These are phyloP conservation scores for Colletotrichum cereale DNA, from an alignment of 2,329 filamentous ascomycete genomes.

Conservation along the genomic window DNA sequence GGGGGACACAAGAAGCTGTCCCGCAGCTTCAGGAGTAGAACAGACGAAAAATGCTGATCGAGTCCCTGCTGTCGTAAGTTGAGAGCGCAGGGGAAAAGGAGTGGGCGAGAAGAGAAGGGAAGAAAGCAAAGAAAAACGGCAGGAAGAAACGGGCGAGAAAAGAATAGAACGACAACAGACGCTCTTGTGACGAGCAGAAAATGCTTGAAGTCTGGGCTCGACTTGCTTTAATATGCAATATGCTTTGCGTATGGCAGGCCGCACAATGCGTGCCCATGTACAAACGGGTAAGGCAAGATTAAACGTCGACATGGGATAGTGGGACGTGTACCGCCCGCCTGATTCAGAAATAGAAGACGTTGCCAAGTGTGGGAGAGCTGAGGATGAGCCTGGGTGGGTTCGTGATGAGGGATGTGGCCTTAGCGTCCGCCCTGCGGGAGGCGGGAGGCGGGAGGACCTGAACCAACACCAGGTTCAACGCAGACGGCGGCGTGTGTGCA, in stretches of 20 bases:
- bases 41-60: constrained; percentile 39
- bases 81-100: constrained; percentile 40
- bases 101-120: constrained; percentile 43
- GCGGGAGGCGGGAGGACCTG: constrained; percentile 39
- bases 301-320: constrained; percentile 39
- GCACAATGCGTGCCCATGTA: constrained; percentile 29
- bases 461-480: constrained; percentile 28
- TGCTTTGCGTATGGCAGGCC: constrained; percentile 44
- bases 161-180: constrained; percentile 36
- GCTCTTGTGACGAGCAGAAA: constrained; percentile 33
- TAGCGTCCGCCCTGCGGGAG: constrained; percentile 36
- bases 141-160: constrained; percentile 43
- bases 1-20: constrained; percentile 51
- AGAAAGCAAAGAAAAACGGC: constrained; percentile 43
- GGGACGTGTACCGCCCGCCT: constrained; percentile 12
- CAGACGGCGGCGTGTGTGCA: constrained; percentile 13
- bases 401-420: constrained; percentile 44
- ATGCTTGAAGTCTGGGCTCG: constrained; percentile 40
- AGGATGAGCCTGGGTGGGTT: constrained; percentile 42
- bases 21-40: constrained; percentile 50
- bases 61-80: constrained; percentile 32
- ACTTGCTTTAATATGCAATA: constrained; percentile 52
- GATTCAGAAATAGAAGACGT: constrained; percentile 39
- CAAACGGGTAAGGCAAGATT: constrained; percentile 42
- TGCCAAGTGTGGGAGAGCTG: constrained; percentile 40